phyloP scores from a whole-genome alignment of 176 grass and related monocot genomes.

The Poa annua region DNA sequence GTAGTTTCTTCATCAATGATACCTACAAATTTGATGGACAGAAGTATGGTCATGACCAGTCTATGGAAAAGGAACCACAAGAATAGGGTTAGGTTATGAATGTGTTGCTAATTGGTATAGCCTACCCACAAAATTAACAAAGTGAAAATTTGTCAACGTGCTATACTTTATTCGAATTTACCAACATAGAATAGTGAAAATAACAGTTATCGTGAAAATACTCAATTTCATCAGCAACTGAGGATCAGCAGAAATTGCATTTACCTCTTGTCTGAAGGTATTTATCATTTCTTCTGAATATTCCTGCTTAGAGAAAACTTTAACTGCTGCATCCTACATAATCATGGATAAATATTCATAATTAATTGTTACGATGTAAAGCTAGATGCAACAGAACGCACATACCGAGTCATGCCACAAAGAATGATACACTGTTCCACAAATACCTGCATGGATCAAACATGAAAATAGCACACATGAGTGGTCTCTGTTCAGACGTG shows the following conservation, averaged over 20 bases:
- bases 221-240: neutral
- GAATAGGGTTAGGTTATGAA: no score
- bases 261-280: slow-evolving; percentile 94
- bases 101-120: no score
- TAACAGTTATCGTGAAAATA: neutral
- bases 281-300: slow-evolving; percentile 86
- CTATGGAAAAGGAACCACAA: no score
- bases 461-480: slow-evolving; percentile 28
- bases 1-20: slow-evolving; percentile 89
- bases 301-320: slow-evolving; percentile 90
- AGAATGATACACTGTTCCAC: slow-evolving; percentile 91
- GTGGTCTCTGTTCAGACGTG: neutral
- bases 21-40: slow-evolving; percentile 51
- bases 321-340: slow-evolving; percentile 86
- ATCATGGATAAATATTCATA: neutral
- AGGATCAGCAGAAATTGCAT: neutral
- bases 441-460: slow-evolving; percentile 61
- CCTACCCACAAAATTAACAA: no score
- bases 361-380: slow-evolving; percentile 2
- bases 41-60: no score
- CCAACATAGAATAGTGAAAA: no score
- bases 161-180: no score
- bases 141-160: no score
- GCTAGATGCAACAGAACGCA: slow-evolving; percentile 15
- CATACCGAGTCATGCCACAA: slow-evolving; percentile 96